Evolutionary conservation across 768 basidiomycete genomes (phyloP).

Genomic region (Aureoboletus auriporus): DNA sequence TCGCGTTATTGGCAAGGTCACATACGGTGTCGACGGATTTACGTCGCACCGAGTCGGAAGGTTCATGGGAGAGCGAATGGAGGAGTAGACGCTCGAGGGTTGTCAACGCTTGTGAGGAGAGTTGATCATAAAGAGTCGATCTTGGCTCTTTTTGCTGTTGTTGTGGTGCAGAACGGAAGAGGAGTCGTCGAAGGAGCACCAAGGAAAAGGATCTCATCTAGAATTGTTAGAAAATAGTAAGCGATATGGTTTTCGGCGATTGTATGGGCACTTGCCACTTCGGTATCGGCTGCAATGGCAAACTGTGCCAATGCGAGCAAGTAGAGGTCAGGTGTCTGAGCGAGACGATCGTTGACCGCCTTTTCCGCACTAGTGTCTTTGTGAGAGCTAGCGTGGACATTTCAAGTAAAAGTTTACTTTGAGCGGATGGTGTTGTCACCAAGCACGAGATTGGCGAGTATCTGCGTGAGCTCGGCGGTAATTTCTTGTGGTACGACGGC

Average conservation of each 20-base stretch:
- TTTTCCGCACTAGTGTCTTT: slow-evolving; percentile 57
- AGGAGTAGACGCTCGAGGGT: slow-evolving; percentile 72
- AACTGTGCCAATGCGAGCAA: slow-evolving; percentile 77
- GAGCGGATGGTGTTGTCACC: slow-evolving; percentile 81
- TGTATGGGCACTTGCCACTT: slow-evolving; percentile 54
- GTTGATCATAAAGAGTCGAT: slow-evolving; percentile 74
- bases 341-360: slow-evolving; percentile 76
- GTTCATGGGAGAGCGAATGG: slow-evolving; percentile 64
- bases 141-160: slow-evolving; percentile 34
- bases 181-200: slow-evolving; percentile 72
- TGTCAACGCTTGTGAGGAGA: slow-evolving; percentile 59
- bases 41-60: slow-evolving; percentile 51
- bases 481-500: slow-evolving; percentile 55
- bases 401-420: slow-evolving; percentile 38
- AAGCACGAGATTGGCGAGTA: slow-evolving; percentile 78
- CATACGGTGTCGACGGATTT: slow-evolving; percentile 74
- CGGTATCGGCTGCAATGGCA: slow-evolving; percentile 70
- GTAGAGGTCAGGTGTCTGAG: slow-evolving; percentile 75
- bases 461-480: slow-evolving; percentile 73
- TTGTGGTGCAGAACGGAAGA: slow-evolving; percentile 57
- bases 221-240: slow-evolving; percentile 11
- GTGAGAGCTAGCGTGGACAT: slow-evolving; percentile 8
- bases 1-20: slow-evolving; percentile 72
- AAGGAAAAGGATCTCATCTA: slow-evolving; percentile 86
- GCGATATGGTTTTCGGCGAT: background rate